phyloP scores from a whole-genome alignment of 176 grass and related monocot genomes.

The Bromus sterilis region DNA sequence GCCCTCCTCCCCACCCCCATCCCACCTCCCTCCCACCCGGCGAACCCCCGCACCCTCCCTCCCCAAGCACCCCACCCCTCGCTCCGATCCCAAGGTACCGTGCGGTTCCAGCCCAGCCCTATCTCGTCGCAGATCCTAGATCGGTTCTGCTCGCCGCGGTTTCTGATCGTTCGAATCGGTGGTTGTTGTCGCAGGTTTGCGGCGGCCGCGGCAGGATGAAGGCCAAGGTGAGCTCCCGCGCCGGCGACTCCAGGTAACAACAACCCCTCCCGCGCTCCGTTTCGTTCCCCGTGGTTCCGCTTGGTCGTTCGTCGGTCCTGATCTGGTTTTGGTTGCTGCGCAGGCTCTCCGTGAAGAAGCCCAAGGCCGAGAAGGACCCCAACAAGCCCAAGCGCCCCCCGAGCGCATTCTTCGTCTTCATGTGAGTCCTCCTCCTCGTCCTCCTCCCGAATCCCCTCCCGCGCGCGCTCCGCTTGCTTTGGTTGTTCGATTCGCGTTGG shows the following conservation, averaged over 20 bases:
- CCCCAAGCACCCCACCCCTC: too few relatives aligned
- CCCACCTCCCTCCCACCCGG: neutral
- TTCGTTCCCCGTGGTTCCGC: neutral
- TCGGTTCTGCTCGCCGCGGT: neutral
- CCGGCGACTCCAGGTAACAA: conserved; percentile 44
- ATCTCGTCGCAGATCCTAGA: neutral
- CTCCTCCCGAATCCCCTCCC: neutral
- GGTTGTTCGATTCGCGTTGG: neutral
- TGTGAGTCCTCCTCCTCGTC: conserved; percentile 6
- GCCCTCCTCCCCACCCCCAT: neutral
- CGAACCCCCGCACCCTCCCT: neutral
- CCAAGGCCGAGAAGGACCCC: conserved; percentile 66
- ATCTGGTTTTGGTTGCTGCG: too few relatives aligned
- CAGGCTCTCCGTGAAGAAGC: conserved; percentile 67
- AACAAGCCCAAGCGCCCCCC: conserved; percentile 87
- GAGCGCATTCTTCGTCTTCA: conserved; percentile 92
- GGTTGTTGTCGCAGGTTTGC: neutral
- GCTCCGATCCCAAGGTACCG: conserved; percentile 18
- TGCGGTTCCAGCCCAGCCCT: neutral
- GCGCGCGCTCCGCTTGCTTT: too few relatives aligned
- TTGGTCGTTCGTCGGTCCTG: neutral
- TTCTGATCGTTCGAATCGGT: conserved; percentile 19
- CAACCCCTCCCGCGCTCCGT: too few relatives aligned
- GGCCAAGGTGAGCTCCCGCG: conserved; percentile 28
- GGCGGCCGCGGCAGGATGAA: conserved; percentile 51